phyloP scores from a whole-genome alignment of 2,329 filamentous ascomycete species.

The Claviceps capensis region DNA sequence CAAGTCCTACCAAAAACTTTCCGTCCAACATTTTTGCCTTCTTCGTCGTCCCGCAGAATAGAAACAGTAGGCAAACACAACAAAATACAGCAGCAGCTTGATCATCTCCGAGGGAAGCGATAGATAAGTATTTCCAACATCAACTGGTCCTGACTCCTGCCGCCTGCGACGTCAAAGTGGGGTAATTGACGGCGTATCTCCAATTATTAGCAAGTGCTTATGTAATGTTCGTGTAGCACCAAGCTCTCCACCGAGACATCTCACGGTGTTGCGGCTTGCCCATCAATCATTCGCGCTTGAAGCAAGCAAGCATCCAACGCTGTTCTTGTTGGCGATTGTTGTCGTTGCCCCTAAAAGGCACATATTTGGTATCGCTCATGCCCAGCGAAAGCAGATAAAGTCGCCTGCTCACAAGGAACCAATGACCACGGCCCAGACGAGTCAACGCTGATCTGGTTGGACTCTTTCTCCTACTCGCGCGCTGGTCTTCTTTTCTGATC shows the following conservation, averaged over 20 bases:
- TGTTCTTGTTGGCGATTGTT: not conserved
- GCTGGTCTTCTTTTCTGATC: constrained; percentile 14
- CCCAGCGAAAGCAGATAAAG: not conserved
- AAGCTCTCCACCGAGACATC: constrained; percentile 1
- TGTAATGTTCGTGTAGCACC: not conserved
- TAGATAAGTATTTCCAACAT: too few species aligned
- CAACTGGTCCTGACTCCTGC: too few species aligned
- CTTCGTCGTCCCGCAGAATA: too few species aligned
- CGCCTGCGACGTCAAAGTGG: not conserved
- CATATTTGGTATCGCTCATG: not conserved
- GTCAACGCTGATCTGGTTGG: constrained; percentile 29
- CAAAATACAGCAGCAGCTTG: too few species aligned
- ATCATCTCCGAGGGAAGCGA: too few species aligned
- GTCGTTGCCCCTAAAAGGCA: not conserved
- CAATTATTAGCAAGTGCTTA: not conserved
- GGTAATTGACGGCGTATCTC: not conserved
- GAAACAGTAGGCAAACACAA: too few species aligned
- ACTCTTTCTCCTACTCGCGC: constrained; percentile 23
- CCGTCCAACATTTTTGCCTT: too few species aligned
- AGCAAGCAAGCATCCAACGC: not conserved
- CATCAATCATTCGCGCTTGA: not conserved
- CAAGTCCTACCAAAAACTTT: too few species aligned
- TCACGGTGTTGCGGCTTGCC: not conserved
- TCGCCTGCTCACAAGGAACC: constrained; percentile 1
- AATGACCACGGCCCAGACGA: constrained; percentile 20